Percentiles rank a stretch among this genome's conserved stretches.
These are phyloP conservation scores for Silene vulgaris DNA, from an alignment of 179 eudicot genomes.

Conservation along the genomic window DNA sequence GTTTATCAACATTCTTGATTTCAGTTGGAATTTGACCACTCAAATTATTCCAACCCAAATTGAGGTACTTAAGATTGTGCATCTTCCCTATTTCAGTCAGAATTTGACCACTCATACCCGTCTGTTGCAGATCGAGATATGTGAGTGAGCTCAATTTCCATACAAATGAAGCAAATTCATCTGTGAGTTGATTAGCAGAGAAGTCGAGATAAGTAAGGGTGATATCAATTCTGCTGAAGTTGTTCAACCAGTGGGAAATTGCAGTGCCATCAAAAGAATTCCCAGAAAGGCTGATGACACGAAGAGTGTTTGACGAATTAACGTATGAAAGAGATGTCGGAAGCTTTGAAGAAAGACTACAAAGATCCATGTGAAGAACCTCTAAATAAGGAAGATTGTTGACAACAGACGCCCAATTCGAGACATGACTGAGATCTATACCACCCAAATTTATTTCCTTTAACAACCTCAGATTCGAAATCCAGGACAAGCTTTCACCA, in stretches of 20 bases:
- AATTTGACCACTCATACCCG: slow-evolving; percentile 2
- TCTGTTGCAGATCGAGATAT: slow-evolving; percentile 9
- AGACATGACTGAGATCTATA: slow-evolving; percentile 16
- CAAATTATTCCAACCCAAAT: too few species aligned
- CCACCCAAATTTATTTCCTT: slow-evolving; percentile 16
- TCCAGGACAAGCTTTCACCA: slow-evolving; percentile 24
- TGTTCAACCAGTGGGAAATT: slow-evolving; percentile 19
- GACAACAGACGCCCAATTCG: slow-evolving; percentile 13
- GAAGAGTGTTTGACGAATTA: slow-evolving; percentile 13
- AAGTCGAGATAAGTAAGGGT: slow-evolving; percentile 18
- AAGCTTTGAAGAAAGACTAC: slow-evolving; percentile 6
- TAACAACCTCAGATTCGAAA: slow-evolving; percentile 26
- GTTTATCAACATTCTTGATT: too few species aligned
- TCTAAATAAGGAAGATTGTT: slow-evolving; percentile 20
- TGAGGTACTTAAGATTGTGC: too few species aligned
- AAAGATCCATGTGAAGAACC: slow-evolving; percentile 6
- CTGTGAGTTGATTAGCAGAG: neutral
- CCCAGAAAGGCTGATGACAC: neutral
- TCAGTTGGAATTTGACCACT: too few species aligned
- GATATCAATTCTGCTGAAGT: slow-evolving; percentile 9
- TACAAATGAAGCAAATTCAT: neutral
- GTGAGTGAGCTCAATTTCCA: slow-evolving; percentile 14
- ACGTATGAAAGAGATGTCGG: slow-evolving; percentile 12
- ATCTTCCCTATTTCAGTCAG: slow-evolving; percentile 8
- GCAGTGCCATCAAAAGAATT: neutral